These are phyloP conservation scores for Rugiboletus extremiorientalis DNA, from an alignment of 1,284 basidiomycete species.

Conservation along the genomic window DNA sequence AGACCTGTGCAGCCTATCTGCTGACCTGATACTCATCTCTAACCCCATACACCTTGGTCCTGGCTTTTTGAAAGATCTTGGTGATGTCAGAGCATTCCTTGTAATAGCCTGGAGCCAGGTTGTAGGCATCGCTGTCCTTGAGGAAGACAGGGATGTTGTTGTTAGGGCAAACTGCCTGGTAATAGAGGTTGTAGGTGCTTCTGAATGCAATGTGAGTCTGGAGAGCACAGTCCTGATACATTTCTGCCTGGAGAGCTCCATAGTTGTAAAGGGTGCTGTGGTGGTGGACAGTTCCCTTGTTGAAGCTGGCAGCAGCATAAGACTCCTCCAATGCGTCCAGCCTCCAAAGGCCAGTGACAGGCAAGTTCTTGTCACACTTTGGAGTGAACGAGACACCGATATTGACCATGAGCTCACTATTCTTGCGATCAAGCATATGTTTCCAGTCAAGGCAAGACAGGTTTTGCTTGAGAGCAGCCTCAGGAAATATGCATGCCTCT, in stretches of 20 bases:
- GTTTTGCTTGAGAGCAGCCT: background rate
- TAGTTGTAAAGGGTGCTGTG: slow-evolving; percentile 3
- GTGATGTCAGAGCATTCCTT: background rate
- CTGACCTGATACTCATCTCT: slow-evolving; percentile 9
- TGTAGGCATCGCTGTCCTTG: slow-evolving; percentile 17
- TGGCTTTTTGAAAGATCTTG: background rate
- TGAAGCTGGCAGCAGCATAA: slow-evolving; percentile 5
- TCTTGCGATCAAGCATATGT: slow-evolving; percentile 7
- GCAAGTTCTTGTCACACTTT: rapidly evolving
- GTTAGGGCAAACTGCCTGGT: slow-evolving; percentile 1
- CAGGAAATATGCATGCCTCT: background rate
- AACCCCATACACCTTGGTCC: slow-evolving; percentile 1
- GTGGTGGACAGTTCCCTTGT: background rate
- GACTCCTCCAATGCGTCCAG: slow-evolving; percentile 9
- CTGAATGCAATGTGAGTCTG: slow-evolving; percentile 9
- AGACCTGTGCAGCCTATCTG: background rate
- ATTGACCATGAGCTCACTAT: slow-evolving; percentile 14
- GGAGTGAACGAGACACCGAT: slow-evolving; percentile 5
- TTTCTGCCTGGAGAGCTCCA: slow-evolving; percentile 12
- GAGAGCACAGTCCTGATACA: background rate
- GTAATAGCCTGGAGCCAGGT: background rate
- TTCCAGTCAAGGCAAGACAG: slow-evolving; percentile 7
- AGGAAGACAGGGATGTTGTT: slow-evolving; percentile 3
- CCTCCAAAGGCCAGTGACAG: slow-evolving; percentile 7
- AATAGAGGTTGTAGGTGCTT: slow-evolving; percentile 14